Percentiles rank a stretch among this genome's conserved stretches.
These are phyloP conservation scores for Penicillium fimorum DNA, from an alignment of 495 filamentous ascomycete species.

Conservation along the genomic window DNA sequence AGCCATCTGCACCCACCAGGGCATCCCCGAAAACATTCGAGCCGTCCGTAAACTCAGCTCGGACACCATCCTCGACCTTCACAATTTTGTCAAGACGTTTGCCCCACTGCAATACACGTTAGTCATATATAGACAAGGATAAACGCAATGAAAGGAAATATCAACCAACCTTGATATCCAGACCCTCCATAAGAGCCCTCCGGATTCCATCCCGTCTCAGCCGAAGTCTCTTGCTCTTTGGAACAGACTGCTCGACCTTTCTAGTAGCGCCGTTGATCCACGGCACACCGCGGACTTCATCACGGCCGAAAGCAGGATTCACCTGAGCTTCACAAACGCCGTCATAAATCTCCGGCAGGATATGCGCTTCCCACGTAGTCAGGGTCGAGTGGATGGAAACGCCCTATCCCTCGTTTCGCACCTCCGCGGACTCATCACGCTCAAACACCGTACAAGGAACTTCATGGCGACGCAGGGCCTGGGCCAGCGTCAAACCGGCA, in stretches of 20 bases:
- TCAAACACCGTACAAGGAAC: constrained; percentile 45
- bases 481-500: constrained; percentile 50
- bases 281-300: neutral
- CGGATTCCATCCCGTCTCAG: constrained; percentile 1
- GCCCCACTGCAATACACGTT: neutral
- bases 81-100: neutral
- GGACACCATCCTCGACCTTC: neutral
- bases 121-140: neutral
- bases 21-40: neutral
- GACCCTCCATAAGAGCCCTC: neutral
- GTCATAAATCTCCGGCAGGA: neutral
- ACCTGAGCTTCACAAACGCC: neutral
- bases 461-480: constrained; percentile 42
- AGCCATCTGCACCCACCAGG: neutral
- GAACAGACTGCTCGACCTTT: neutral
- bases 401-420: constrained; percentile 46
- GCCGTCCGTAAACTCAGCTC: neutral
- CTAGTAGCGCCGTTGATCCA: neutral
- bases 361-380: constrained; percentile 3
- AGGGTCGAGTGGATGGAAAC: constrained; percentile 53
- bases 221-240: neutral
- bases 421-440: constrained; percentile 33
- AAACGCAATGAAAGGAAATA: neutral
- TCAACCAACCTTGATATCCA: neutral
- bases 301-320: neutral